A percentile compares a stretch with the other conserved stretches of the same genome.
Conservation (phyloP, 495 filamentous ascomycete genomes). For the Friedmanniomyces endolithicus region DNA sequence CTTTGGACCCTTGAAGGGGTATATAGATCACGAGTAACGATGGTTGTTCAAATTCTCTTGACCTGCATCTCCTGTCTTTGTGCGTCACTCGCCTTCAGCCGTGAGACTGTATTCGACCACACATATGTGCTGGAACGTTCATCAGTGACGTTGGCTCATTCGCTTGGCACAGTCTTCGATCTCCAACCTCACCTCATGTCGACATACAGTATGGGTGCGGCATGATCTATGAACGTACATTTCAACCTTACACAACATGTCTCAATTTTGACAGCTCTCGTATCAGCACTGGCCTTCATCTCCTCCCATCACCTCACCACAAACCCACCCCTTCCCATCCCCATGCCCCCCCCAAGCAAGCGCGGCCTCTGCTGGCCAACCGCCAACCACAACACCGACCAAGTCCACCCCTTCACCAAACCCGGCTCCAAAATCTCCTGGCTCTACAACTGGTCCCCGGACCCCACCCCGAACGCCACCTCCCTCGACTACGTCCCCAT, state of each 20-base stretch:
- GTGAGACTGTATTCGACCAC: no score
- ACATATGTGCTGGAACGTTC: no score
- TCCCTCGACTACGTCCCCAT: constrained; percentile 16
- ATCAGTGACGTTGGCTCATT: no score
- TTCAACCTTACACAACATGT: neutral
- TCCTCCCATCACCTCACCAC: neutral
- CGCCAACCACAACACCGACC: constrained; percentile 10
- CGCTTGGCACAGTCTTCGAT: no score
- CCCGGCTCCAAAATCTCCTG: constrained; percentile 17
- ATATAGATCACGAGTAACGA: constrained; percentile 1
- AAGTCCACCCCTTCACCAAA: constrained; percentile 14
- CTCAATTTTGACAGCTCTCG: neutral
- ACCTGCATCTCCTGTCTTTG: neutral
- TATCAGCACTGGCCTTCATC: neutral
- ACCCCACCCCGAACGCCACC: constrained; percentile 8
- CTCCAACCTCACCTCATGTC: neutral
- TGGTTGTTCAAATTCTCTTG: neutral
- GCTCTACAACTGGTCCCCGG: constrained; percentile 21
- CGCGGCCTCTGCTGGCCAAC: constrained; percentile 19
- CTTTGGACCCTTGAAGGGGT: neutral
- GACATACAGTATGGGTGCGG: no score
- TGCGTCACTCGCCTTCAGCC: no score
- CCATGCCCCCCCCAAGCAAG: constrained; percentile 8
- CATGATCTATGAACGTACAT: no score
- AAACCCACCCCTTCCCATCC: neutral